These are phyloP conservation scores for Dactylellina haptotyla DNA, from an alignment of 2,329 filamentous ascomycete species.

Conservation along the genomic window DNA sequence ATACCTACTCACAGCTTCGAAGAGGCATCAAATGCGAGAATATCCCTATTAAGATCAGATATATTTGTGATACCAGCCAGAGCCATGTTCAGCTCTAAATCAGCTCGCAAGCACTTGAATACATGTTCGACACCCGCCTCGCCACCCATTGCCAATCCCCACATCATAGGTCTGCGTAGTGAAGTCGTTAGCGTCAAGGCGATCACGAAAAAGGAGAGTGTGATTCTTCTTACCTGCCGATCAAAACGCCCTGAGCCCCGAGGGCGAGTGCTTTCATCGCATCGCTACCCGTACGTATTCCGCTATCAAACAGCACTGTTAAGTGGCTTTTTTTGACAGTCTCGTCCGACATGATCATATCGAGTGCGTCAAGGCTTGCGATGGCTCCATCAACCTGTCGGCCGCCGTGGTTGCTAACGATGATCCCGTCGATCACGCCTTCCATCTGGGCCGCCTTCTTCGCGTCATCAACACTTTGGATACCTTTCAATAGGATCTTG, in stretches of 20 bases:
- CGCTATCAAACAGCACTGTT: constrained; percentile 62
- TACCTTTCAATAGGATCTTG: constrained; percentile 58
- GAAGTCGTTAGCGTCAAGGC: neutral
- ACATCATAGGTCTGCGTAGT: constrained; percentile 47
- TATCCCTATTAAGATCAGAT: constrained; percentile 17
- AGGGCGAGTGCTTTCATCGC: constrained; percentile 62
- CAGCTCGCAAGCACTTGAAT: constrained; percentile 49
- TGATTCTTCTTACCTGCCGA: constrained; percentile 60
- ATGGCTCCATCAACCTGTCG: constrained; percentile 61
- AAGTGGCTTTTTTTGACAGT: constrained; percentile 59
- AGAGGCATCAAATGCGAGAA: constrained; percentile 21
- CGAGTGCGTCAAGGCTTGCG: constrained; percentile 60
- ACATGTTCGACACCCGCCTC: constrained; percentile 49
- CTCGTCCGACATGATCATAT: constrained; percentile 61
- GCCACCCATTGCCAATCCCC: constrained; percentile 50
- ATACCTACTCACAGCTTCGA: constrained; percentile 21
- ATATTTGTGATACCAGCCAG: constrained; percentile 41
- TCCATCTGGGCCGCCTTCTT: constrained; percentile 45
- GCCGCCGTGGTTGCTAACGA: constrained; percentile 63
- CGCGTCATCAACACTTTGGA: constrained; percentile 63
- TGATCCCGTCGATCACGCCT: constrained; percentile 60
- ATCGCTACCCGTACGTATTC: constrained; percentile 62
- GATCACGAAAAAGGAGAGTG: neutral
- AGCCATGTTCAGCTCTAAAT: constrained; percentile 48
- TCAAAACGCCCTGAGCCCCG: constrained; percentile 63